Conservation (phyloP, 2,329 filamentous ascomycete species). For the Coniochaeta ligniaria region DNA sequence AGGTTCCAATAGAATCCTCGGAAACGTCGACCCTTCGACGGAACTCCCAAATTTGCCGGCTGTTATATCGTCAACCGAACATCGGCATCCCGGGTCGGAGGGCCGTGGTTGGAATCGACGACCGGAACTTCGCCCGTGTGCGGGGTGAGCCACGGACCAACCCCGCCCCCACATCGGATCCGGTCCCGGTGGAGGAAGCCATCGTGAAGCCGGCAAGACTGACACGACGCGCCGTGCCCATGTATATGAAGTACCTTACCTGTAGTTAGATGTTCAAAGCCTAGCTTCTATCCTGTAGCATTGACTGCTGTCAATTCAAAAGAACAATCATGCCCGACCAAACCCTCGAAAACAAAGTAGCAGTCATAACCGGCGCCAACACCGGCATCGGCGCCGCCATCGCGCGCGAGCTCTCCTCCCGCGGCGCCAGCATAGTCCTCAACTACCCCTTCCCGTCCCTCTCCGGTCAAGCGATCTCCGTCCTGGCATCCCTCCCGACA, state of each 20-base stretch:
- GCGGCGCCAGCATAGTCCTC: slow-evolving; percentile 38
- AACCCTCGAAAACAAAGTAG: slow-evolving; percentile 33
- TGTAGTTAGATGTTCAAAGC: not conserved
- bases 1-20: too few species aligned
- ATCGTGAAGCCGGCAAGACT: not conserved
- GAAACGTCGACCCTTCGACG: too few species aligned
- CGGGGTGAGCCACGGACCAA: not conserved
- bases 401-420: slow-evolving; percentile 32
- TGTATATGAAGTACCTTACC: too few species aligned
- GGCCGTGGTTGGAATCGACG: not conserved
- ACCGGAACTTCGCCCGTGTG: not conserved
- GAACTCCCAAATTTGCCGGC: too few species aligned
- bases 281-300: too few species aligned
- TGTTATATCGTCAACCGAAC: too few species aligned
- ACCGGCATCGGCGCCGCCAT: slow-evolving; percentile 38
- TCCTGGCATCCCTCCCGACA: not conserved
- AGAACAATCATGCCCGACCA: not conserved
- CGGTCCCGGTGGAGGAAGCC: not conserved
- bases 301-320: not conserved
- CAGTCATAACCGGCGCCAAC: slow-evolving; percentile 39
- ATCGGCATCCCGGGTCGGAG: not conserved
- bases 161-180: not conserved
- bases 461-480: not conserved
- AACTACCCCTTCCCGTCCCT: slow-evolving; percentile 28
- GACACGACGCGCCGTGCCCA: not conserved